A percentile compares a stretch with the other conserved stretches of the same genome.
phyloP scores from a whole-genome alignment of 148 eudicot genomes.

The Camellia sinensis region DNA sequence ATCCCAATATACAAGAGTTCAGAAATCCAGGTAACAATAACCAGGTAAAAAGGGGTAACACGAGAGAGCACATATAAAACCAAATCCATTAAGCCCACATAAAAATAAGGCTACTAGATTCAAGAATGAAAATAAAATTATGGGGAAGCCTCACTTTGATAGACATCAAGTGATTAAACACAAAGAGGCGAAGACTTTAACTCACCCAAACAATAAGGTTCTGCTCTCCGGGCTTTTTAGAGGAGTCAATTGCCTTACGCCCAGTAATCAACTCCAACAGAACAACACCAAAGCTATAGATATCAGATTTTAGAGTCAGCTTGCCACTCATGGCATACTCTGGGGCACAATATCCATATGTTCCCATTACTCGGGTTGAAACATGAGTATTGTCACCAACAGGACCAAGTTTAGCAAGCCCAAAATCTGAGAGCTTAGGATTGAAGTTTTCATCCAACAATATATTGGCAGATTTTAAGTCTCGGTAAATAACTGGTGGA shows the following conservation, averaged over 20 bases:
- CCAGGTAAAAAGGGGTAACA: conserved; percentile 2
- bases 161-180: background rate
- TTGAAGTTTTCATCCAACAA: conserved; percentile 65
- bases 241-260: conserved; percentile 53
- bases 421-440: conserved; percentile 83
- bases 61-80: background rate
- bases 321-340: conserved; percentile 91
- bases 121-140: background rate
- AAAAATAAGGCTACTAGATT: background rate
- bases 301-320: conserved; percentile 68
- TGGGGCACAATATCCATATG: conserved; percentile 89
- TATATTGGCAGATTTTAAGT: conserved; percentile 84
- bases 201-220: conserved; percentile 77
- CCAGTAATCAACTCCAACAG: conserved; percentile 81
- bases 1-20: background rate
- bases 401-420: conserved; percentile 90
- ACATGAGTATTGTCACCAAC: conserved; percentile 79
- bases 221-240: conserved; percentile 45
- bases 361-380: conserved; percentile 91
- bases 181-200: background rate
- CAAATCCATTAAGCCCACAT: background rate
- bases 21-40: background rate
- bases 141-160: background rate
- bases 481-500: conserved; percentile 94
- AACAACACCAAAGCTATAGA: conserved; percentile 87